Percentiles rank a stretch among this genome's conserved stretches.
These are phyloP conservation scores for Barbatosphaeria neglecta DNA, from an alignment of 495 filamentous ascomycete genomes.

Conservation along the genomic window DNA sequence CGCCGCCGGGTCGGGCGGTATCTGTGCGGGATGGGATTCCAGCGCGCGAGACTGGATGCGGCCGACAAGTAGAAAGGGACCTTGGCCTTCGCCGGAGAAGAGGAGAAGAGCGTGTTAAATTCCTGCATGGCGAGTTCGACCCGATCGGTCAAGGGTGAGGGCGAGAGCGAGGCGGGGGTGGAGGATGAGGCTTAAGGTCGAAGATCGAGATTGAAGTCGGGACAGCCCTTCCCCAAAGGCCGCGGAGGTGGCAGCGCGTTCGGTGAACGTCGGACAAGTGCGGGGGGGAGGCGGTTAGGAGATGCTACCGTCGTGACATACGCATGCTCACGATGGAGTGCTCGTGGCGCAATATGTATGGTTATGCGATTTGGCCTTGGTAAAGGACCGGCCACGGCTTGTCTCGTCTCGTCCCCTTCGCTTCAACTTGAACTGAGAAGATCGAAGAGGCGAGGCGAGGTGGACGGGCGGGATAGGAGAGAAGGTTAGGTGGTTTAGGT, in stretches of 20 bases:
- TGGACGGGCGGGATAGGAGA: background rate
- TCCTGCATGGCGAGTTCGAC: slow-evolving; percentile 12
- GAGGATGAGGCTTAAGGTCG: background rate
- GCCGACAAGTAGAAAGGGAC: slow-evolving; percentile 16
- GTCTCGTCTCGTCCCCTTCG: too few relatives aligned
- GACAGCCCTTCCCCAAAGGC: too few relatives aligned
- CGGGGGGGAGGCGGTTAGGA: background rate
- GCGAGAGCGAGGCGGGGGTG: background rate
- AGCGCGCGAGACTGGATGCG: slow-evolving; percentile 14
- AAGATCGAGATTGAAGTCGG: too few relatives aligned
- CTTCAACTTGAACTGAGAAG: too few relatives aligned
- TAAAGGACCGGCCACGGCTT: too few relatives aligned
- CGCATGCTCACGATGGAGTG: background rate
- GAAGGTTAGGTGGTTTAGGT: too few relatives aligned
- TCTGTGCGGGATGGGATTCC: slow-evolving; percentile 53
- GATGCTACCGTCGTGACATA: background rate
- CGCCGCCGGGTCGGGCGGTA: slow-evolving; percentile 62
- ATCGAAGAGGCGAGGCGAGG: background rate
- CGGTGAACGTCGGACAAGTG: background rate
- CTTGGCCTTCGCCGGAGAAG: slow-evolving; percentile 15
- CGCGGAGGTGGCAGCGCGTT: background rate
- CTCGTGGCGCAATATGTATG: too few relatives aligned
- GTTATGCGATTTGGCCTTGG: too few relatives aligned
- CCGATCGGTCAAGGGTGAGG: background rate
- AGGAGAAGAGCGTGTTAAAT: slow-evolving; percentile 10